Base-by-base conservation (phyloP, 345 rosid species). In the Abelmoschus esculentus region DNA sequence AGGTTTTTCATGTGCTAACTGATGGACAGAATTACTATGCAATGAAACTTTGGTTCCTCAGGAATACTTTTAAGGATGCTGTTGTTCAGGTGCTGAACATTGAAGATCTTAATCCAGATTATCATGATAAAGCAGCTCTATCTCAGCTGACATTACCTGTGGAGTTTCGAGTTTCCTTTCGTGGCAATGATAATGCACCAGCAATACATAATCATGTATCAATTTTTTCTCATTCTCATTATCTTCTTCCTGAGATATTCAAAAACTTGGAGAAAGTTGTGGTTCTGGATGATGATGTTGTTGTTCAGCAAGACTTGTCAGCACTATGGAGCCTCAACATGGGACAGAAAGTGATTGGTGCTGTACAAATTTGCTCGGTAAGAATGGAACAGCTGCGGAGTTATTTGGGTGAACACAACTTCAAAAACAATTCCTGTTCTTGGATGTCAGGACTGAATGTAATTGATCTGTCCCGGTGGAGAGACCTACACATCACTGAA, bases 1-100 rank as follows among this genome's bases (percentile, higher is more conserved):
- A 80, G 65, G 97, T 90, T 19, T 93, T 95, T 78, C 99, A 95
- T 70, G 88, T 95, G 74, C 86, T 95, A 80, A 91, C 99, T 40
- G 87, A 95, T 81, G 81, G 80, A 72, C 87, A 87, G 83, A 91
- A 90, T 77, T 86, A 83, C 79, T 87, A 83, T 71, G 97, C 90
- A 5, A 90, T 91, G 99, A 86, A 85, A 83, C 82, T 83, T n/a
- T 95, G 99, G 99, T 95, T 87, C 80, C 71, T 81, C 70, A 86
- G 82, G 82, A 85, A 88, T 73, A 75, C 87, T 60, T 88, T 82
- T 70, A 84, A 82, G 79, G 85, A 84, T 66, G 89, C 91, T 31
- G 61, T 77, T 18, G 82, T 91, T 79, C 87, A 77, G 79, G 92
- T 95, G 32, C 77, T 87, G 77, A 87, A 88, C 74, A 79, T 88